Conservation (phyloP, 257 asterid species). For the Primulina tabacum region DNA sequence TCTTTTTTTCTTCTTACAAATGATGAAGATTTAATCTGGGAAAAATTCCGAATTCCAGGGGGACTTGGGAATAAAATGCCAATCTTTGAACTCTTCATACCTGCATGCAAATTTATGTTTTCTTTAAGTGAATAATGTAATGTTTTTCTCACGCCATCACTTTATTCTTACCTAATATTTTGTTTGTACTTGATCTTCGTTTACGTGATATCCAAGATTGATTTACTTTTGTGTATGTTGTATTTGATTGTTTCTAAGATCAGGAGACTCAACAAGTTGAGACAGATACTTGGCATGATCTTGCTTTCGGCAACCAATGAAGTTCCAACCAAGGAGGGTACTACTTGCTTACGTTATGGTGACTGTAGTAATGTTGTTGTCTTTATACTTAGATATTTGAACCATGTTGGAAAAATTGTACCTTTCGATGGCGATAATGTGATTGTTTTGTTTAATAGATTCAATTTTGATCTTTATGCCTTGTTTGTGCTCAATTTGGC, state of each 20-base stretch:
- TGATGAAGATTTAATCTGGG: not conserved
- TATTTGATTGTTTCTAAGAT: slow-evolving; percentile 38
- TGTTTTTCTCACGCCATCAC: not conserved
- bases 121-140: not conserved
- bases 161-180: not conserved
- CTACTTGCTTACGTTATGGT: too few relatives aligned
- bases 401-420: too few relatives aligned
- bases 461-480: too few relatives aligned
- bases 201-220: not conserved
- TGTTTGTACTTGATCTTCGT: not conserved
- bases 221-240: not conserved
- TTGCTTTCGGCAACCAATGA: slow-evolving; percentile 53
- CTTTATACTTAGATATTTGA: too few relatives aligned
- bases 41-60: too few relatives aligned
- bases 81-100: not conserved
- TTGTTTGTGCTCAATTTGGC: too few relatives aligned
- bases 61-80: not conserved
- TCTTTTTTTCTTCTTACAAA: not conserved
- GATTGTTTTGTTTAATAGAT: too few relatives aligned
- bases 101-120: not conserved
- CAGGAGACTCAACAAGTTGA: slow-evolving; percentile 60
- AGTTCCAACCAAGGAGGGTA: not conserved
- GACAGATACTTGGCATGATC: slow-evolving; percentile 62
- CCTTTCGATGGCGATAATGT: too few relatives aligned
- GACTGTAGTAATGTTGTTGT: too few relatives aligned